Conservation (phyloP, 805 yeast species). For the Ogataea paraovalis region DNA sequence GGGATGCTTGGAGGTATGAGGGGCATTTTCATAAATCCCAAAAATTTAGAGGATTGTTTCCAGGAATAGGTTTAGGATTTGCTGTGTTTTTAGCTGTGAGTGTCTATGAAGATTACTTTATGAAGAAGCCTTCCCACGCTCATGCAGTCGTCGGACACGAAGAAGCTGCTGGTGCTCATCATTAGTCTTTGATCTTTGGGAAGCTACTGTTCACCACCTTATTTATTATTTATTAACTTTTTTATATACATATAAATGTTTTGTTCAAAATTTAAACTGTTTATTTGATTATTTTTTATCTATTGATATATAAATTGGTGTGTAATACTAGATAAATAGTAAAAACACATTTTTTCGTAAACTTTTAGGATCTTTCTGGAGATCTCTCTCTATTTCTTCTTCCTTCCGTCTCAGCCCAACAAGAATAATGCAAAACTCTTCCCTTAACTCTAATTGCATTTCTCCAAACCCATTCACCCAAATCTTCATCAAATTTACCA, state of each 20-base stretch:
- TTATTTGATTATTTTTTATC: constrained; percentile 5
- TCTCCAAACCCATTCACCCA: constrained; percentile 81
- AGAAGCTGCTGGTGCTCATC: constrained; percentile 1
- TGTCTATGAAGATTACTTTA: constrained; percentile 53
- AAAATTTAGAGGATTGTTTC: constrained; percentile 68
- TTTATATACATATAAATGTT: too few relatives aligned
- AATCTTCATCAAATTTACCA: constrained; percentile 67
- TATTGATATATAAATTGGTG: neutral
- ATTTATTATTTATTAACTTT: constrained; percentile 8
- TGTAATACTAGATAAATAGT: too few relatives aligned
- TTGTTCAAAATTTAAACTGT: too few relatives aligned
- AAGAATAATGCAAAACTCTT: constrained; percentile 58
- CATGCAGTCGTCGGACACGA: neutral
- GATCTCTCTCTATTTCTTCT: constrained; percentile 28
- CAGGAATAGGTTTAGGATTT: constrained; percentile 76
- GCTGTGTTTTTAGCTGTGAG: constrained; percentile 68
- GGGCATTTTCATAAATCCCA: constrained; percentile 72
- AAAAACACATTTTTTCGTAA: neutral
- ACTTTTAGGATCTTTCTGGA: constrained; percentile 20
- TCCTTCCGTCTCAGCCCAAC: constrained; percentile 56
- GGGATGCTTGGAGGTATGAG: constrained; percentile 90
- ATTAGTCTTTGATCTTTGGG: neutral
- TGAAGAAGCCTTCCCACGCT: constrained; percentile 8
- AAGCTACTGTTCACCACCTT: neutral
- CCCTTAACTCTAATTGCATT: constrained; percentile 51